These are phyloP conservation scores for Aspergillus sp. DNA, from an alignment of 2,329 filamentous ascomycete species.

Conservation along the genomic window DNA sequence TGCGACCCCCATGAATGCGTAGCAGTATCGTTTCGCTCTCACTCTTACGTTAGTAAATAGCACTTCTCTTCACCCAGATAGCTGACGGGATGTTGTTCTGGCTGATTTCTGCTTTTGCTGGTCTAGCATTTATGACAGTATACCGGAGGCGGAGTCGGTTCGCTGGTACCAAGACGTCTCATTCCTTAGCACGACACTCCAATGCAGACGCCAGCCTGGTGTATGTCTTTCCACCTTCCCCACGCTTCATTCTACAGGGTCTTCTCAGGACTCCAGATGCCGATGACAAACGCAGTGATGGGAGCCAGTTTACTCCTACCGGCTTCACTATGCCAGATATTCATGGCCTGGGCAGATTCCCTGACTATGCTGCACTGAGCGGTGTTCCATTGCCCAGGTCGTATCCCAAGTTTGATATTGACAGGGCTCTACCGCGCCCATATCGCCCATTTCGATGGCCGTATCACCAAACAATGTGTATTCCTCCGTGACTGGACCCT, in stretches of 20 bases:
- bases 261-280: neutral
- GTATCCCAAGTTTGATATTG: constrained; percentile 64
- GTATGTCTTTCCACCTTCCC: too few relatives aligned
- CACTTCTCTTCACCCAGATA: neutral
- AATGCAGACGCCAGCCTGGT: too few relatives aligned
- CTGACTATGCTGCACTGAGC: constrained; percentile 71
- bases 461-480: constrained; percentile 92
- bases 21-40: neutral
- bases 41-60: neutral
- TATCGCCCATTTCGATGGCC: constrained; percentile 80
- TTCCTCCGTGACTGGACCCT: constrained; percentile 32
- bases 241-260: neutral
- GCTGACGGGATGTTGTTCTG: neutral
- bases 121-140: neutral
- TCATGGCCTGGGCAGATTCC: constrained; percentile 69
- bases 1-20: neutral
- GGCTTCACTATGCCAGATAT: constrained; percentile 71
- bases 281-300: neutral
- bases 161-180: too few relatives aligned
- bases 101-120: neutral
- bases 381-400: constrained; percentile 69
- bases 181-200: too few relatives aligned
- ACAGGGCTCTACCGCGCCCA: constrained; percentile 66
- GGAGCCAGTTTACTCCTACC: constrained; percentile 55
- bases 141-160: too few relatives aligned